Conservation (phyloP, 2,329 filamentous ascomycete genomes). For the Amesomyces nigricolor region DNA sequence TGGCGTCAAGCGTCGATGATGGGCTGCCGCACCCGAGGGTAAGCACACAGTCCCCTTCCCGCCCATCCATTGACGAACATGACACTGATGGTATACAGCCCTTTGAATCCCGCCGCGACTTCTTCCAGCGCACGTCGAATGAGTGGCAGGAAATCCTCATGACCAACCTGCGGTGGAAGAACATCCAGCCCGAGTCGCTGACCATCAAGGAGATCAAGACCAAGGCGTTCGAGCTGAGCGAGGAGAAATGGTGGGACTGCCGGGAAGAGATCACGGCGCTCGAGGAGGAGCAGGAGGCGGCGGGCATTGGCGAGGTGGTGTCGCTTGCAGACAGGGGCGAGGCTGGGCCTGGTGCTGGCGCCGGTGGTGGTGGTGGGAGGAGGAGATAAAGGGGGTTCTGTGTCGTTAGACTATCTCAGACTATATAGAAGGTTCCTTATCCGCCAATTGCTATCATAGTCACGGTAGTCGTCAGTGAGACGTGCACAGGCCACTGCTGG, state of each 20-base stretch:
- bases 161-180: conserved; percentile 64
- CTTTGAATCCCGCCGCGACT: conserved; percentile 86
- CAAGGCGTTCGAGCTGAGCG: conserved; percentile 81
- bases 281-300: conserved; percentile 94
- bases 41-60: conserved; percentile 25
- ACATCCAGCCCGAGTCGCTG: conserved; percentile 60
- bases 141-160: conserved; percentile 89
- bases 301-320: conserved; percentile 91
- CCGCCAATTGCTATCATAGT: too few relatives aligned
- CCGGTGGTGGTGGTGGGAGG: conserved; percentile 29
- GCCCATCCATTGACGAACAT: not conserved
- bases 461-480: too few relatives aligned
- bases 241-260: conserved; percentile 98
- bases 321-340: conserved; percentile 70
- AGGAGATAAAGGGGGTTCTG: conserved; percentile 19
- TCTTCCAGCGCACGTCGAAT: conserved; percentile 80
- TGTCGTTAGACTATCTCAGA: not conserved
- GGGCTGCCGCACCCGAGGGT: conserved; percentile 65
- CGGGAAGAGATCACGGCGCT: conserved; percentile 85
- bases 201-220: conserved; percentile 88
- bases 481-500: too few relatives aligned
- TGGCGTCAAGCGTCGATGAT: conserved; percentile 58
- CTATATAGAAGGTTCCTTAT: not conserved
- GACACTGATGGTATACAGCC: conserved; percentile 48
- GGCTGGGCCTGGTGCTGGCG: conserved; percentile 46